phyloP scores from a whole-genome alignment of 208 protist species.

The Balamuthia mandrillaris region DNA sequence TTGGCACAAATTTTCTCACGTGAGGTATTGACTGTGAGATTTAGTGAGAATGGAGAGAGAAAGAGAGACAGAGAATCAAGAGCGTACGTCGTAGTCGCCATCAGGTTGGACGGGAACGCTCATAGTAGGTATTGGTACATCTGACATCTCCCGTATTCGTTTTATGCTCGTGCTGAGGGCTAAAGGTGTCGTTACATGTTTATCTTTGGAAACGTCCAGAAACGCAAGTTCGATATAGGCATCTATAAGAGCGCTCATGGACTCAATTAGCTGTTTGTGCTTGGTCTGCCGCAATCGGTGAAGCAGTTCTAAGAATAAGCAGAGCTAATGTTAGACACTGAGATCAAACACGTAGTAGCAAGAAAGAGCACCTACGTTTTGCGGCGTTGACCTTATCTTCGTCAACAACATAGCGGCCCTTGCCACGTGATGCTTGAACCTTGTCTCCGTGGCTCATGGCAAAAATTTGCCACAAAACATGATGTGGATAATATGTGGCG shows the following conservation, averaged over 20 bases:
- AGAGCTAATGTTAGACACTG: background rate
- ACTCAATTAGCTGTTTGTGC: conserved; percentile 32
- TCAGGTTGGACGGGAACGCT: background rate
- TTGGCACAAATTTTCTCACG: conserved; percentile 61
- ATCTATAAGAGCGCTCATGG: conserved; percentile 32
- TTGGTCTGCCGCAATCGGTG: background rate
- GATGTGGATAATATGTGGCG: conserved; percentile 51
- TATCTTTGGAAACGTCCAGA: conserved; percentile 11
- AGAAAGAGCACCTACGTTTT: background rate
- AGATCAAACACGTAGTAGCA: background rate
- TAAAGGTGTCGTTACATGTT: background rate
- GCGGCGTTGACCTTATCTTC: conserved; percentile 38
- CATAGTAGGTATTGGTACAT: conserved; percentile 5
- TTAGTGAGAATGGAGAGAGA: background rate
- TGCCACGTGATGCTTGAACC: conserved; percentile 8
- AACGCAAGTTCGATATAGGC: conserved; percentile 44
- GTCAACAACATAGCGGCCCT: conserved; percentile 18
- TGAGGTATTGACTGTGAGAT: background rate
- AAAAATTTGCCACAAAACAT: conserved; percentile 52
- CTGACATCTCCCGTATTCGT: too few species aligned
- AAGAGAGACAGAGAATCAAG: background rate
- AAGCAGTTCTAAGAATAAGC: conserved; percentile 10
- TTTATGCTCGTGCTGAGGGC: too few species aligned
- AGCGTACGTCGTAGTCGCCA: conserved; percentile 5
- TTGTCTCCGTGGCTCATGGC: conserved; percentile 52